Base-by-base conservation (phyloP, 805 yeast species). In the Suhomyces canberraensis region DNA sequence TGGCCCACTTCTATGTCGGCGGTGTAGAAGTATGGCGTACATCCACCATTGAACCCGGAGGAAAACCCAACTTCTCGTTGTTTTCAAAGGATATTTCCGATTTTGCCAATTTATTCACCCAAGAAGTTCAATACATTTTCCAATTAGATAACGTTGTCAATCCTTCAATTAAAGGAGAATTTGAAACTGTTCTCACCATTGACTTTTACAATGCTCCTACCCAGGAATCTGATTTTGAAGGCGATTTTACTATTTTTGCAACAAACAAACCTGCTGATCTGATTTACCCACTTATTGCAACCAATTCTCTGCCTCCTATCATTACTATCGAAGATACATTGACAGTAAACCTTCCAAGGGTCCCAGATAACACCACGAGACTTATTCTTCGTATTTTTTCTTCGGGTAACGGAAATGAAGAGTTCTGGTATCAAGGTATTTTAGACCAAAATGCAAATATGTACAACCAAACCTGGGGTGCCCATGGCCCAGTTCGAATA, bases 21-120 rank as follows among this genome's bases (percentile, higher is more conserved):
- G 85, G 80, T 21, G 66, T 72, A 11, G 84, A 84, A 44, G 63
- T 87, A 26, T 87, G 95, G 95, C 75, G 95, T n/a, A 79, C 87
- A 1, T 81, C 91, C 2, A 88, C 95, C 2, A 79, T 39, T 59
- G 81, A 48, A 58, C 95, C 95, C 3, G 63, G 66, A 31, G 57
- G 61, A 29, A 53, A 51, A 11, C 22, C 22, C 7, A 47, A 61
- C 2, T 74, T 66, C 45, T 75, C 84, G 17, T 50, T 58, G 4
- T 61, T 72, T 37, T 63, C 71, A 20, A 86, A 84, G 52, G 95
- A 88, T 53, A 72, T 85, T 1, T 70, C 89, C 2, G 54, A 62
- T 11, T 85, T 75, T 52, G 48, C 69, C 6, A 45, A 63, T 0
- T 54, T 86, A 22, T 84, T 87, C 54, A 44, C 56, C 24, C 46